Evolutionary conservation across 208 protist species (phyloP), one percentile per base, ranked within the genome.

Genomic region (Acanthamoeba royreba): DNA sequence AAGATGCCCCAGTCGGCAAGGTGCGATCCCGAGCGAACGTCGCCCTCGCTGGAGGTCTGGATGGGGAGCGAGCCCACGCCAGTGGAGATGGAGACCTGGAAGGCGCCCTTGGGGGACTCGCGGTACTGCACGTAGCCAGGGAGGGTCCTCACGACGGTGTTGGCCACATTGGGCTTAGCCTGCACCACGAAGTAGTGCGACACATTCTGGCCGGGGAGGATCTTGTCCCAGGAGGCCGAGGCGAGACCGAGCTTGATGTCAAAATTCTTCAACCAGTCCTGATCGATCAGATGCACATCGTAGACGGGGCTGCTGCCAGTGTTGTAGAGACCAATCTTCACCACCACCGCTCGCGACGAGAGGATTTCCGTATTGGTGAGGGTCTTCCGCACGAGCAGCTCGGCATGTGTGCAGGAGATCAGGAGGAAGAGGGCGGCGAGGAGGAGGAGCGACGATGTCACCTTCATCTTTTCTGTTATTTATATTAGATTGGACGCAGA

Each of bases 151-250:
- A 88, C 43, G 11, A 53, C 43, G 15, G 43, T 53, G 81, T 88
- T 88, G 81, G 77, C 77, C 28, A 87, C 77, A 17, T 31, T 19
- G 33, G 77, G n/a, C 46, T 49, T 87, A 38, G 77, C 45, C 28
- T 87, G 77, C 2, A 87, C 77, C 35, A 87, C 77, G 47, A 87
- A 87, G 77, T 35, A 87, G 77, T 87, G 77, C 11, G 77, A 87
- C 8, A 87, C 77, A 55, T 87, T 87, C 46, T 49, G 42, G 77
- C 77, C 77, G 28, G 77, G 77, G 45, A 46, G 45, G 45, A 87
- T 49, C 45, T 87, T 87, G 43, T 87, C 77, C 77, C 77, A 87
- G 11, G 46, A 25, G n/a, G 47, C 77, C 0, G 77, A 35, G n/a
- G 77, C 15, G 4, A 55, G 28, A 4, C 77, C 77, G 13, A 87